These are phyloP conservation scores for Trichomonas tenax DNA, from an alignment of 208 protist species.

Conservation along the genomic window DNA sequence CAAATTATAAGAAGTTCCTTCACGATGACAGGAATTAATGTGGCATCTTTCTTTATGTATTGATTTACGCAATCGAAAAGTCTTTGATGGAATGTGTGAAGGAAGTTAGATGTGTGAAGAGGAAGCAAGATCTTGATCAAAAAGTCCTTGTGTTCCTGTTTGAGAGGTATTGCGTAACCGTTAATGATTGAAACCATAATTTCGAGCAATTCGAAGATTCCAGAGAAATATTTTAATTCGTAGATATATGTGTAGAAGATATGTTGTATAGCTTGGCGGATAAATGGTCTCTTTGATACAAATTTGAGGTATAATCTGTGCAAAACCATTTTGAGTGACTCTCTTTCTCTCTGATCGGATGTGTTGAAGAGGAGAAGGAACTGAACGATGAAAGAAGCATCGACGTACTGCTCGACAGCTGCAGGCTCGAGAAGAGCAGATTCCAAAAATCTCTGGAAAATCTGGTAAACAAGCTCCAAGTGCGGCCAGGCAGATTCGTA, in stretches of 20 bases:
- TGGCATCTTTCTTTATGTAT: neutral
- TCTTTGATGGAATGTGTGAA: neutral
- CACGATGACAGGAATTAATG: neutral
- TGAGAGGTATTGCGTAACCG: constrained; percentile 13
- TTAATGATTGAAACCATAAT: constrained; percentile 22
- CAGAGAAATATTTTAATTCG: neutral
- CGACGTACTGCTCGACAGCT: neutral
- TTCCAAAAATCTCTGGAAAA: constrained; percentile 17
- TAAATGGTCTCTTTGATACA: neutral
- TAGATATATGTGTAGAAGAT: constrained; percentile 9
- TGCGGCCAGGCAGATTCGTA: constrained; percentile 21
- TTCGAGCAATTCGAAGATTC: constrained; percentile 11
- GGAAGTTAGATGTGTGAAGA: neutral
- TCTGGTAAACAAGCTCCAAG: neutral
- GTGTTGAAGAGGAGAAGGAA: neutral
- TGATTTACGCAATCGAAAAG: neutral
- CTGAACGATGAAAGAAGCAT: neutral
- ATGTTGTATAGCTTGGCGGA: constrained; percentile 18
- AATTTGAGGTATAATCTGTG: neutral
- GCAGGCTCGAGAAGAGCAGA: neutral
- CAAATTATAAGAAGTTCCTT: neutral
- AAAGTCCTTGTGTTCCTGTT: constrained; percentile 14
- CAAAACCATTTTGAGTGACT: neutral
- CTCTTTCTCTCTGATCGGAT: neutral
- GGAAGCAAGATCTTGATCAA: neutral